These are phyloP conservation scores for Pinus tabuliformis DNA, from an alignment of 75 land plant species.

Conservation along the genomic window DNA sequence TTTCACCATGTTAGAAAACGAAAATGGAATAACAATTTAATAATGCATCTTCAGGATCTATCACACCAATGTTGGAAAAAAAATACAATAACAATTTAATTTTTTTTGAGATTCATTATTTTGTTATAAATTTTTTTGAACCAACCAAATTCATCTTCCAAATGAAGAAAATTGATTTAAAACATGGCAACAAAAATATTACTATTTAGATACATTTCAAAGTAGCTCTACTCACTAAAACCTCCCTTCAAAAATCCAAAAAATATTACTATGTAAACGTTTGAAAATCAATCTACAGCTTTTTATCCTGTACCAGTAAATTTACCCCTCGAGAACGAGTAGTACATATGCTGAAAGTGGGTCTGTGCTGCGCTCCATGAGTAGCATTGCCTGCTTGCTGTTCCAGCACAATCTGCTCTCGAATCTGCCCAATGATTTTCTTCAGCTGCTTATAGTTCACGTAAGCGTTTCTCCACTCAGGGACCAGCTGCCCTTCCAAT, in stretches of 20 bases:
- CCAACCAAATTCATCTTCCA: no score
- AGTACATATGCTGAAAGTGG: background rate
- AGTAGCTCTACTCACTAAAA: no score
- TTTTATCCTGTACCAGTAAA: background rate
- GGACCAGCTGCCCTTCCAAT: slow-evolving; percentile 24
- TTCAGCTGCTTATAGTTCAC: slow-evolving; percentile 32
- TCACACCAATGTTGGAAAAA: no score
- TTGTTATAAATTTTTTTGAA: no score
- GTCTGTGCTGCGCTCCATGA: background rate
- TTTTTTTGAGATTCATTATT: no score
- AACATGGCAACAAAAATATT: no score
- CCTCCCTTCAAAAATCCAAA: no score
- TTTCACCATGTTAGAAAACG: no score
- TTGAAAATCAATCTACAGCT: background rate
- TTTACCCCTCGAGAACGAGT: background rate
- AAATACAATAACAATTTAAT: no score
- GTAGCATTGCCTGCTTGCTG: background rate
- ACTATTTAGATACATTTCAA: no score
- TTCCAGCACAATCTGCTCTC: background rate
- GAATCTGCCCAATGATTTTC: slow-evolving; percentile 18
- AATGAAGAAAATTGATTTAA: no score
- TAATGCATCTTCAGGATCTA: no score
- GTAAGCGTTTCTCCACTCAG: slow-evolving; percentile 32
- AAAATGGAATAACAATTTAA: background rate
- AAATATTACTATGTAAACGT: background rate